These are phyloP conservation scores for Calocera viscosa DNA, from an alignment of 768 basidiomycete genomes.

Conservation along the genomic window DNA sequence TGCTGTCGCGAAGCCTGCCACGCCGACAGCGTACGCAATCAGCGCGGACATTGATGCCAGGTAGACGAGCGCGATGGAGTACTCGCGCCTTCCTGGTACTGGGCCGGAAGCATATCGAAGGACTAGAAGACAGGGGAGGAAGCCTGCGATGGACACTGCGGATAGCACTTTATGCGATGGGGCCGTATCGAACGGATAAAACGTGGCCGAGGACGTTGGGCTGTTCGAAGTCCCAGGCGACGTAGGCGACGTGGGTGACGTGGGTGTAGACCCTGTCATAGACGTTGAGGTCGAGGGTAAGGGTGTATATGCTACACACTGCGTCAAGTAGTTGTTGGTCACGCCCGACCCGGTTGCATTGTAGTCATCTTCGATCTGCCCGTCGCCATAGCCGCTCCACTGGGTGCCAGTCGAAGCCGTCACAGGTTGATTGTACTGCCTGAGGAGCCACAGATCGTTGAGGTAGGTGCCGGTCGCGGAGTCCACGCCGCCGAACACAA, in stretches of 20 bases:
- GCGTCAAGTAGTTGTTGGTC: conserved; percentile 41
- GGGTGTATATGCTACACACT: conserved; percentile 38
- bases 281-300: conserved; percentile 12
- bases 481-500: conserved; percentile 70
- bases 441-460: conserved; percentile 64
- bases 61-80: conserved; percentile 26
- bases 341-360: conserved; percentile 60
- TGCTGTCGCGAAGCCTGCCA: conserved; percentile 48
- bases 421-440: conserved; percentile 49
- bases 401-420: conserved; percentile 38
- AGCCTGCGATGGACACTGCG: conserved; percentile 38
- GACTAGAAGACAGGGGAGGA: conserved; percentile 34
- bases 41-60: conserved; percentile 33
- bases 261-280: conserved; percentile 6
- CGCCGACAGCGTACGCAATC: conserved; percentile 44
- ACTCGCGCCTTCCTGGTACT: conserved; percentile 21
- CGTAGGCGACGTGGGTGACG: conserved; percentile 16
- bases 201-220: neutral
- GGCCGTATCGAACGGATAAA: conserved; percentile 31
- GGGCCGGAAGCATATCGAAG: conserved; percentile 34
- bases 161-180: conserved; percentile 37
- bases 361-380: conserved; percentile 47
- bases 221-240: conserved; percentile 14
- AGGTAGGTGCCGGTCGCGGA: conserved; percentile 46
- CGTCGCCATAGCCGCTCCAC: conserved; percentile 44